These are phyloP conservation scores for Aegle marmelos DNA, from an alignment of 345 rosid species.

Conservation along the genomic window DNA sequence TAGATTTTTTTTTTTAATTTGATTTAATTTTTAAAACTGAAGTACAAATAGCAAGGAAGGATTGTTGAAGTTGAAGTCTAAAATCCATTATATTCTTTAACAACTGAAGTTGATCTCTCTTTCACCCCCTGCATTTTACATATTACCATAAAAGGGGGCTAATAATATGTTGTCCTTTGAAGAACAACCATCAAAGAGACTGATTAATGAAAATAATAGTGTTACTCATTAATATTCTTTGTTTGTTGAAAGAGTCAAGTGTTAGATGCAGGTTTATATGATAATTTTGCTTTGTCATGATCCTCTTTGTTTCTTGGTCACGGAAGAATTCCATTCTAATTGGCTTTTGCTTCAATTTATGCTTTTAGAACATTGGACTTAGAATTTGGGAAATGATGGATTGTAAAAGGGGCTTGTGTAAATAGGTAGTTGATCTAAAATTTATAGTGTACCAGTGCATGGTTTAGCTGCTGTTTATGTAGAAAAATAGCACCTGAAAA, in stretches of 20 bases:
- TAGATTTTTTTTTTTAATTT: neutral
- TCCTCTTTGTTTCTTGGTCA: neutral
- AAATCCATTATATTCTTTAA: neutral
- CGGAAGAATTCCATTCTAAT: neutral
- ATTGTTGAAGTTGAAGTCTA: neutral
- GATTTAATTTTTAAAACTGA: neutral
- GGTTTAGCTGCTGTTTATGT: too few species aligned
- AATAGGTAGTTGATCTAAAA: neutral
- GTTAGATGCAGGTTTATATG: neutral
- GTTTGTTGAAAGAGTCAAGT: neutral
- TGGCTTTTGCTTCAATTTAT: neutral
- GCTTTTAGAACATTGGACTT: neutral
- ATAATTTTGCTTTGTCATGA: neutral
- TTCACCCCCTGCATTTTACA: neutral
- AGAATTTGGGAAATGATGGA: neutral
- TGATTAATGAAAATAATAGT: neutral
- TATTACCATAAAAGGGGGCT: neutral
- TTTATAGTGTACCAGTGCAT: conserved; percentile 14
- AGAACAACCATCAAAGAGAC: neutral
- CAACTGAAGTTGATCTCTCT: neutral
- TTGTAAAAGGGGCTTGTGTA: neutral
- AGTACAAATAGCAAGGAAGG: neutral
- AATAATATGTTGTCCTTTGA: neutral
- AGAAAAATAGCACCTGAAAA: too few species aligned
- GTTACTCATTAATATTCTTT: neutral